Evolutionary conservation across 164 flowering plant genomes (phyloP), one percentile per base, ranked within the genome.

Genomic region (Vitis amurensis): DNA sequence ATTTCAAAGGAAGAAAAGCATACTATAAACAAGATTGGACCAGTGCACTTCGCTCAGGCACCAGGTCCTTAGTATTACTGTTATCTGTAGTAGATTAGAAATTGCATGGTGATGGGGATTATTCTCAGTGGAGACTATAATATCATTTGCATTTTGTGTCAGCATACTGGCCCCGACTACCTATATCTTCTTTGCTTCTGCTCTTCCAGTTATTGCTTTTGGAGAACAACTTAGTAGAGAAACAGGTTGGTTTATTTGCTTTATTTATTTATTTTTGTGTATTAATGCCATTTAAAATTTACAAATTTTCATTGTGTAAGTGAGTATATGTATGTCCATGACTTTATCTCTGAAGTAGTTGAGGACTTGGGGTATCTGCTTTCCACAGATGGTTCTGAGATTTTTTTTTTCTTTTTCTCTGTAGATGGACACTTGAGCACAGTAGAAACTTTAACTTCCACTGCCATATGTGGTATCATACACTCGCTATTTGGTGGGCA

Each of bases 401-500:
- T 53, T 53, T 53, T 8, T 10, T 53, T n/a, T 27, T 68, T 49
- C 9, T 62, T 52, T 19, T 37, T 19, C 11, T 78, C 50, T 63
- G 55, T 62, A 86, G 90, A 83, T 71, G 91, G 91, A 69, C 78
- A 78, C 15, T 73, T 88, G 76, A 88, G 89, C 79, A 78, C 89
- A 3, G 82, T 88, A 13, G 86, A 88, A 72, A 80, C 89, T 23
- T 69, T 86, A 49, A 83, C 82, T n/a, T 88, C 91, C 9, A 86
- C 91, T 16, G 89, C 91, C 30, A 76, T 88, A 47, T 88, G 91
- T 77, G 91, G 91, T 58, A 71, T 88, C 59, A 75, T 88, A 49
- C 91, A 88, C 64, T 71, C 91, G 0, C 76, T 88, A 17, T 64
- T 88, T 53, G 91, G 91, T 4, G 91, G 91, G 37, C 91, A 88